Evolutionary conservation across 2,329 filamentous ascomycete species (phyloP).

Genomic region (Talaromyces sp.): DNA sequence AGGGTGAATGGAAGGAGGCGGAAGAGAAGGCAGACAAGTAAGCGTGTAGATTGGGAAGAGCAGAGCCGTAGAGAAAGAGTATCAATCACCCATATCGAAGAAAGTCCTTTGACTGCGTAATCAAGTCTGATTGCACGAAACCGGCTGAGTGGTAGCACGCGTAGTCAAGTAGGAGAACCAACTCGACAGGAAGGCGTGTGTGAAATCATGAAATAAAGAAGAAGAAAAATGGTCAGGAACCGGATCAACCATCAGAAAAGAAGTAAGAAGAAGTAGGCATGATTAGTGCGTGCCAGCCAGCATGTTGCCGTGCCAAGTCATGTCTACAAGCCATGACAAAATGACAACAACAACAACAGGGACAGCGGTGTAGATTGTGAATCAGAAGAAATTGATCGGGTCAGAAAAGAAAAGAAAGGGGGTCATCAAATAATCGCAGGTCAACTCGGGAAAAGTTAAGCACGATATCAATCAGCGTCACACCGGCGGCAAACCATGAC

Average conservation of each 20-base stretch:
- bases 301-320: conserved; percentile 4
- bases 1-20: neutral
- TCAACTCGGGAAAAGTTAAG: neutral
- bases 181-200: neutral
- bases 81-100: neutral
- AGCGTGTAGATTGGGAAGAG: neutral
- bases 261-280: neutral
- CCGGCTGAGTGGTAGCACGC: neutral
- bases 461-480: neutral
- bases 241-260: neutral
- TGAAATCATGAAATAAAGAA: neutral
- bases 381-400: neutral
- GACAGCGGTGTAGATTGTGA: neutral
- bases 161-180: neutral
- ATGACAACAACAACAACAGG: neutral
- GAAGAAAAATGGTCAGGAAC: neutral
- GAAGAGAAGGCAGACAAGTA: neutral
- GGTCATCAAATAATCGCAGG: neutral
- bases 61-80: no score
- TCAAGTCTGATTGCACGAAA: neutral
- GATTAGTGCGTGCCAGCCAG: neutral
- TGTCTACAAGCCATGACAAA: neutral
- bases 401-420: neutral
- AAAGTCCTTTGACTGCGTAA: neutral
- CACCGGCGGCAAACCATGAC: neutral